These are phyloP conservation scores for Populus trichocarpa DNA, from an alignment of 441 rosid species.

Conservation along the genomic window DNA sequence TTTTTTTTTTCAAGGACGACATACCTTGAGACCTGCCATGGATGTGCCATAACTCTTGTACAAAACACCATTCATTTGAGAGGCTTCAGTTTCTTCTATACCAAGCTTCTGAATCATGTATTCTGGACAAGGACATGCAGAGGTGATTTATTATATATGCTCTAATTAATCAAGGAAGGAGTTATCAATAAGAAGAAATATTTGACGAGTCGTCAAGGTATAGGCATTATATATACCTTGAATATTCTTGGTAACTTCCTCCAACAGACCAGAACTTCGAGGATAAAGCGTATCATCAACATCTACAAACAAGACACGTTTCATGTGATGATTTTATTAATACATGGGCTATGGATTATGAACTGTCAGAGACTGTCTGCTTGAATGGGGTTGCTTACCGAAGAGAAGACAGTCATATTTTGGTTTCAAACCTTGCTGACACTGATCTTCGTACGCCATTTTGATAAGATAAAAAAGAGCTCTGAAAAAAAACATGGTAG, in stretches of 20 bases:
- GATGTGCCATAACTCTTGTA: conserved; percentile 91
- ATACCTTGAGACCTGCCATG: conserved; percentile 95
- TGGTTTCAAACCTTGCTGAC: conserved; percentile 26
- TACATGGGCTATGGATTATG: background rate
- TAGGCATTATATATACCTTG: conserved; percentile 35
- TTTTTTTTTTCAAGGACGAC: background rate
- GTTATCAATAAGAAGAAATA: background rate
- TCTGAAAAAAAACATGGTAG: background rate
- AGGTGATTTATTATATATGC: background rate
- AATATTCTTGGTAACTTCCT: conserved; percentile 55
- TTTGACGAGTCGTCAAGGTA: background rate
- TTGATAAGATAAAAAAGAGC: background rate
- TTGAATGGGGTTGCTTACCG: conserved; percentile 39
- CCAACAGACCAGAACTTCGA: conserved; percentile 64
- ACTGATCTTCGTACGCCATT: conserved; percentile 45
- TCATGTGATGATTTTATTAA: background rate
- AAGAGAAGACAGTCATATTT: conserved; percentile 78
- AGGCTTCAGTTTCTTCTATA: conserved; percentile 42
- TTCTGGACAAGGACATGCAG: conserved; percentile 32
- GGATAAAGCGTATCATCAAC: conserved; percentile 92
- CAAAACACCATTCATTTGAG: conserved; percentile 46
- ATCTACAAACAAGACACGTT: conserved; percentile 33
- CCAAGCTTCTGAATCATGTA: conserved; percentile 79
- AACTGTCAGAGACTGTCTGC: background rate
- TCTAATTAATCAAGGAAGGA: background rate